These are phyloP conservation scores for Monosporascus ibericus DNA, from an alignment of 2,329 filamentous ascomycete species.

Conservation along the genomic window DNA sequence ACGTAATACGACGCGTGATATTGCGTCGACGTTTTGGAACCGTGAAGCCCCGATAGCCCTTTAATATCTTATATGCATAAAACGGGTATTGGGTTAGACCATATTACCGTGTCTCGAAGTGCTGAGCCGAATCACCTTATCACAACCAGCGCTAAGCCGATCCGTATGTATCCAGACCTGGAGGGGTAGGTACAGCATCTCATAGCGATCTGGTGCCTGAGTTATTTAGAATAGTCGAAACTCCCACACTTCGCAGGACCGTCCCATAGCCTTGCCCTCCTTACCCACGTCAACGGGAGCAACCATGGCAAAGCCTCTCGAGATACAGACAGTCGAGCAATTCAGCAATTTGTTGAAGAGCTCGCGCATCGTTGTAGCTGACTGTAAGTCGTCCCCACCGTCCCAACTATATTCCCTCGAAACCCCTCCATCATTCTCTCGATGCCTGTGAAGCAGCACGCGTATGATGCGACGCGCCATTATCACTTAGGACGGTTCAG, in stretches of 20 bases:
- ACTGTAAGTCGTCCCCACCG: conserved; percentile 59
- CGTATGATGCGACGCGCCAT: conserved; percentile 8
- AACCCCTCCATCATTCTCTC: neutral
- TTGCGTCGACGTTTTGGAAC: too few relatives aligned
- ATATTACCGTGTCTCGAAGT: too few relatives aligned
- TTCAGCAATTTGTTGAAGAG: conserved; percentile 62
- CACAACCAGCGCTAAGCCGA: neutral
- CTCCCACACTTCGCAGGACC: conserved; percentile 1
- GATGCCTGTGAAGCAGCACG: conserved; percentile 1
- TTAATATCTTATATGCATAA: too few relatives aligned
- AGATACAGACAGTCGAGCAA: conserved; percentile 53
- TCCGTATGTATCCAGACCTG: neutral
- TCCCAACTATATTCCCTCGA: neutral
- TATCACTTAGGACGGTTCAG: too few relatives aligned
- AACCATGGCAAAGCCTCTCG: conserved; percentile 36
- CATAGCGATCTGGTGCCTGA: neutral
- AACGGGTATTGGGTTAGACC: too few relatives aligned
- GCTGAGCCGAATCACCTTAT: too few relatives aligned
- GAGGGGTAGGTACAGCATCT: neutral
- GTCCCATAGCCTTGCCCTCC: neutral
- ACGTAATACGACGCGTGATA: too few relatives aligned
- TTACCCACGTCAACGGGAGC: conserved; percentile 6
- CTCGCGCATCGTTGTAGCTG: conserved; percentile 75
- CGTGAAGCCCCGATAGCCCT: too few relatives aligned
- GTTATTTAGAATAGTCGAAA: neutral